Base-by-base conservation (phyloP, 129 eudicot genomes). In the Erigeron canadensis region DNA sequence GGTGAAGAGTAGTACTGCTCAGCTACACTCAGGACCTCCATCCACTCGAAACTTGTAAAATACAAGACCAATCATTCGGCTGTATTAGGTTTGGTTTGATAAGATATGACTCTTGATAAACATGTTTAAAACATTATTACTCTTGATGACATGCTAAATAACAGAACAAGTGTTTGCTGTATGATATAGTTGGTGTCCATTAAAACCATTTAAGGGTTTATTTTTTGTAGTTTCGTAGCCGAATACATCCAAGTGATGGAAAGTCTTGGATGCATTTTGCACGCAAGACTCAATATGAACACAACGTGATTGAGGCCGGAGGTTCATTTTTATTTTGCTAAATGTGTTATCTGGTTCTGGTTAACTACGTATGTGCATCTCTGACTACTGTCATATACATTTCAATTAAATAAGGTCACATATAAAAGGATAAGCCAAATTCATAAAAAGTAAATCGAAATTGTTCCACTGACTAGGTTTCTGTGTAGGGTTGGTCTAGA, bases 1-100 rank as follows among this genome's bases (percentile, higher is more conserved):
- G 40, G 95, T 85, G 67, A 82, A 81, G 21, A 83, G 84, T 79
- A 64, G 74, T 65, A 76, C 78, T 57, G 66, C 80, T 69, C 86
- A 89, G 67, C 83, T 87, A 19, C 96, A 86, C 65, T 77, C 86
- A 13, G 88, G 88, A 71, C 80, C 77, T 38, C 83, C 79, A 50
- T 72, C 57, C 77, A 39, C 72, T 37, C 69, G 71, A 46, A 77
- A 53, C 75, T 8, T 68, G 81, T 76, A 53, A 76, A 55, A 68
- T 17, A 43, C 39, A 57, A 8, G 15, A 47, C 34, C 74, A 13
- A 22, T 6, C 28, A 40, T 75, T n/a, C 13, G 70, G 44, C 22
- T 64, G 71, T 48, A 40, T 28, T 19, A 19, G 70, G 77, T 63
- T 73, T 73, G 39, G 50, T 72, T 62, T 47, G 1, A 60, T 72